These are phyloP conservation scores for Berkeleyomyces rouxiae DNA, from an alignment of 2,329 filamentous ascomycete species.

Conservation along the genomic window DNA sequence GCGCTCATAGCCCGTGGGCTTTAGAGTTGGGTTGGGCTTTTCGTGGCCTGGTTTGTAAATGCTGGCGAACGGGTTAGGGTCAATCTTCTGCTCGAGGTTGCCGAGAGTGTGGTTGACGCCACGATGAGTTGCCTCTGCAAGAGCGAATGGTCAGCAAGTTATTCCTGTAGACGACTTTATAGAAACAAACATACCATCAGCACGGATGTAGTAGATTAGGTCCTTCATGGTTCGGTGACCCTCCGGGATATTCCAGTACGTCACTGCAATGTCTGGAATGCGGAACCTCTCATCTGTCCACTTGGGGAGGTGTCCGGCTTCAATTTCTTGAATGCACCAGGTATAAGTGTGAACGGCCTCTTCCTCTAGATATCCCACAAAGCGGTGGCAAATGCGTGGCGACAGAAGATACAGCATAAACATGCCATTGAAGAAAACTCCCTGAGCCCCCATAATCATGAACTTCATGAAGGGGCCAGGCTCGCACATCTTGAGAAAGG, in stretches of 20 bases:
- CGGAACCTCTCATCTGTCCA: slow-evolving; percentile 56
- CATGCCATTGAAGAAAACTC: slow-evolving; percentile 89
- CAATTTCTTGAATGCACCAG: slow-evolving; percentile 71
- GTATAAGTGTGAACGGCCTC: slow-evolving; percentile 95
- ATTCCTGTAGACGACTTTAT: background rate
- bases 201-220: slow-evolving; percentile 71
- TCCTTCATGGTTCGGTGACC: slow-evolving; percentile 69
- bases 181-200: slow-evolving; percentile 30
- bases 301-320: slow-evolving; percentile 63
- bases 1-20: slow-evolving; percentile 65
- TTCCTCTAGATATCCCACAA: slow-evolving; percentile 93
- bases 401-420: slow-evolving; percentile 80
- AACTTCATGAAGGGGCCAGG: slow-evolving; percentile 72
- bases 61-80: slow-evolving; percentile 85
- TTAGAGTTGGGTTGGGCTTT: slow-evolving; percentile 49
- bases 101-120: slow-evolving; percentile 93
- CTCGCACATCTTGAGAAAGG: slow-evolving; percentile 75
- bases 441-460: slow-evolving; percentile 83
- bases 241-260: slow-evolving; percentile 90
- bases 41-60: slow-evolving; percentile 54
- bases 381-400: slow-evolving; percentile 78
- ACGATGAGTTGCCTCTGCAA: slow-evolving; percentile 61
- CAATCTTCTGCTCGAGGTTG: slow-evolving; percentile 68
- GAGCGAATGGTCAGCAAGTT: background rate
- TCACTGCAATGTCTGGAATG: slow-evolving; percentile 75